Base-by-base conservation (phyloP, 192 early-diverging fungal genomes). In the Ambispora gerdemannii region DNA sequence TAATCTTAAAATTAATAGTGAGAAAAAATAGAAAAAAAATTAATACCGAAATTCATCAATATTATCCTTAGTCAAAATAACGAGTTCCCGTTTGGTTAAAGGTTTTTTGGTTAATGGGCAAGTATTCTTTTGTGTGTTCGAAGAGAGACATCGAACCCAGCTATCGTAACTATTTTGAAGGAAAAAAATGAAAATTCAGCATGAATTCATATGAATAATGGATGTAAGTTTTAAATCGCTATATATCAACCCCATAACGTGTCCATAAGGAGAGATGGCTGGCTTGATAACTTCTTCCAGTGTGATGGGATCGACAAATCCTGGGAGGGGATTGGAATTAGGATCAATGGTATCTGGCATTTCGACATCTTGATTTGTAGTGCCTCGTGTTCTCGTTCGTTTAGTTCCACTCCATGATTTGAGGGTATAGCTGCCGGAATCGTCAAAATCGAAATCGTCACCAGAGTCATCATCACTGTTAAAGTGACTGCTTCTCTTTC, bases 41-140 rank as follows among this genome's bases (percentile, higher is more conserved):
- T n/a, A n/a, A n/a, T 43, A 78, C 72, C 89, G 83, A 81, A 84
- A 90, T 80, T 90, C 85, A 27, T 89, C 90, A 70, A 91, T 91
- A 67, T 92, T 92, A 73, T 92, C 91, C 74, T 81, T 82, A 2
- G 90, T 91, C 31, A 91, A 75, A 47, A 91, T 75, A 4, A 89
- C 89, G 32, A 97, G 80, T 71, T 97, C 95, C 67, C 95, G 88
- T 80, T 95, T 94, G 38, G 91, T 89, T 59, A 95, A 77, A 38
- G 92, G 89, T 75, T 94, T 94, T 83, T 97, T 97, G 34, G 95
- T 95, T 71, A 97, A 82, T 38, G 95, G 95, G 50, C 95, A 97
- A 38, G 92, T 91, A 76, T 95, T 97, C 66, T 88, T 85, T 47
- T 85, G 82, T 36, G 87, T 89, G 66, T 88, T 89, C 36, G 88